A percentile compares a stretch with the other conserved stretches of the same genome.
Evolutionary conservation across 2,329 filamentous ascomycete species (phyloP).

Genomic region (Colletotrichum sp.): DNA sequence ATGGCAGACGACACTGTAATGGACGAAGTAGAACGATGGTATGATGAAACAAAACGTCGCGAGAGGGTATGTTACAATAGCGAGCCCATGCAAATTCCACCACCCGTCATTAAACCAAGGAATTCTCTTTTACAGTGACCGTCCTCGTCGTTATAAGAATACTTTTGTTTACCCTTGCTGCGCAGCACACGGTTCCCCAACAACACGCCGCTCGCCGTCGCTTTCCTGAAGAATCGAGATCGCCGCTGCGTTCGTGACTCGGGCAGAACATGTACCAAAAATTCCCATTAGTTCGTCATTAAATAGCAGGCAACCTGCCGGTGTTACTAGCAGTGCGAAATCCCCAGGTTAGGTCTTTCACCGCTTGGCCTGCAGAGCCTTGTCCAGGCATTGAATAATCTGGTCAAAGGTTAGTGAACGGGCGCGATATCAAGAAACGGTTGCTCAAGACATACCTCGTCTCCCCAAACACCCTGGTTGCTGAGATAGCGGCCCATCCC

Average conservation of each 20-base stretch:
- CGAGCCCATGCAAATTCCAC: conserved; percentile 14
- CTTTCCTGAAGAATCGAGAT: neutral
- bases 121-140: conserved; percentile 11
- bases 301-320: conserved; percentile 11
- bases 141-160: conserved; percentile 2
- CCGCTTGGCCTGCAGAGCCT: conserved; percentile 30
- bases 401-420: conserved; percentile 18
- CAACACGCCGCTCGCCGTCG: neutral
- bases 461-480: conserved; percentile 62
- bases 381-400: conserved; percentile 39
- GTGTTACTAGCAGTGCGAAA: neutral
- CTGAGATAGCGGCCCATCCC: conserved; percentile 67
- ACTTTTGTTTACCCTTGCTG: conserved; percentile 18
- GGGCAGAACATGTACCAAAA: conserved; percentile 1
- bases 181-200: neutral
- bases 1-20: neutral
- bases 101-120: conserved; percentile 15
- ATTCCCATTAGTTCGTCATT: conserved; percentile 20
- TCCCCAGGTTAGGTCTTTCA: conserved; percentile 1
- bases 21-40: neutral
- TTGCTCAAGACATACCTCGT: conserved; percentile 44
- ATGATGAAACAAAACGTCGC: conserved; percentile 17
- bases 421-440: conserved; percentile 7
- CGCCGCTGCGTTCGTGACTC: neutral
- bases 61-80: conserved; percentile 20